Evolutionary conservation across 192 early-diverging fungal species (phyloP).

Genomic region (Mortierella hygrophila): DNA sequence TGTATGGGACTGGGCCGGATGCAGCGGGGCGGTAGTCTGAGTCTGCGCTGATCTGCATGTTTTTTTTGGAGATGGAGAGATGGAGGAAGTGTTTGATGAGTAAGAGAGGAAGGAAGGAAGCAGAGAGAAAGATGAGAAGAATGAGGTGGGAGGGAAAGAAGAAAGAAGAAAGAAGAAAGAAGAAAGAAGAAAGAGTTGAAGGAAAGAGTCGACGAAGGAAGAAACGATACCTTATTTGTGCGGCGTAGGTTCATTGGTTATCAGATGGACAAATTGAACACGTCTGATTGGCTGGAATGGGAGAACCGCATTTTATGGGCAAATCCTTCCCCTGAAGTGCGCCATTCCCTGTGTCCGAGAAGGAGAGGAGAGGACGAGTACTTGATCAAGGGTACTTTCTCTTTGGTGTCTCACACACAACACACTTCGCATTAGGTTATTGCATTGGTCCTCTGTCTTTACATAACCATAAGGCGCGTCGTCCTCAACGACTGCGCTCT

Average conservation of each 20-base stretch:
- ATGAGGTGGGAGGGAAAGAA: background rate
- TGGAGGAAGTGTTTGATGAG: background rate
- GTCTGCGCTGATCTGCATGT: background rate
- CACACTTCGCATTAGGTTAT: too few relatives aligned
- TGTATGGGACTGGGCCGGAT: background rate
- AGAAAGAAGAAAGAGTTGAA: background rate
- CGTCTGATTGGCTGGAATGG: background rate
- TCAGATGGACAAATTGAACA: background rate
- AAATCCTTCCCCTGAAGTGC: background rate
- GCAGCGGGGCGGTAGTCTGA: background rate
- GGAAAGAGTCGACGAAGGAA: background rate
- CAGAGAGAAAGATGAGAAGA: background rate
- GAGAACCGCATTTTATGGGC: background rate
- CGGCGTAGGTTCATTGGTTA: background rate
- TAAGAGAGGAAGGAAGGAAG: background rate
- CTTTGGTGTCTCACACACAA: too few relatives aligned
- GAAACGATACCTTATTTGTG: background rate
- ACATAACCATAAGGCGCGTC: too few relatives aligned
- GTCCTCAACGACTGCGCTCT: too few relatives aligned
- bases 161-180: background rate
- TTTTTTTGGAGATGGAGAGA: background rate
- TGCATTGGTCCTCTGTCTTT: too few relatives aligned
- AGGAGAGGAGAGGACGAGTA: background rate
- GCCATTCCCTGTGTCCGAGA: background rate
- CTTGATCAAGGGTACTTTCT: too few relatives aligned